phyloP scores from a whole-genome alignment of 129 eudicot genomes.

The Gnaphalium uliginosum region DNA sequence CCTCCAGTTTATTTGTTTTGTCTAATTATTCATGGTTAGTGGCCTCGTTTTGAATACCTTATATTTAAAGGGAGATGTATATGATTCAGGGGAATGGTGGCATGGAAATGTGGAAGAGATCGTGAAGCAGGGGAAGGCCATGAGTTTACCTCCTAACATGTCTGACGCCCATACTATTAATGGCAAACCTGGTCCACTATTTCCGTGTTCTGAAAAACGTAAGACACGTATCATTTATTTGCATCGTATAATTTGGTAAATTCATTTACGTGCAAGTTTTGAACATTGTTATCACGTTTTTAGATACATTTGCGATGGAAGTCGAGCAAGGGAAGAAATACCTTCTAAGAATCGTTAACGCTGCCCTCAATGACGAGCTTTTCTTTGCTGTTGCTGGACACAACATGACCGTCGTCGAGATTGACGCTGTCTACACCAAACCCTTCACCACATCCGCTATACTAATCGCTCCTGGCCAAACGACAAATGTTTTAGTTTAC shows the following conservation, averaged over 20 bases:
- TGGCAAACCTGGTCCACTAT: conserved; percentile 56
- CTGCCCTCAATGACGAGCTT: conserved; percentile 54
- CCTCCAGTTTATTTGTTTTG: not conserved
- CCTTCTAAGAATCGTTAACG: conserved; percentile 45
- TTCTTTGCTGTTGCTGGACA: conserved; percentile 49
- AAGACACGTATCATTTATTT: not conserved
- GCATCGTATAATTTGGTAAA: too few species aligned
- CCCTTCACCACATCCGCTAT: conserved; percentile 44
- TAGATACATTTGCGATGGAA: conserved; percentile 51
- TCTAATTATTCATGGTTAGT: too few species aligned
- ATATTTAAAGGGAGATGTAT: not conserved
- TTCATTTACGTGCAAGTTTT: not conserved
- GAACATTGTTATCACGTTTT: not conserved
- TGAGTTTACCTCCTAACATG: conserved; percentile 51
- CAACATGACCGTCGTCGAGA: conserved; percentile 51
- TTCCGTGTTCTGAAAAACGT: conserved; percentile 56
- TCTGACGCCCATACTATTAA: conserved; percentile 58
- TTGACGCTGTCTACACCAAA: conserved; percentile 51
- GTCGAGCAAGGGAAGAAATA: conserved; percentile 50
- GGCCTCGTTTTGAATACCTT: too few species aligned
- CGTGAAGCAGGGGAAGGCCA: conserved; percentile 49
- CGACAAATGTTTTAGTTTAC: conserved; percentile 45
- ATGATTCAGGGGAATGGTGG: conserved; percentile 46
- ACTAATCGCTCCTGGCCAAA: conserved; percentile 49
- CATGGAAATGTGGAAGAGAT: conserved; percentile 45